Base-by-base conservation (phyloP, 139 green algal genomes). In the Desmodesmus armatus region DNA sequence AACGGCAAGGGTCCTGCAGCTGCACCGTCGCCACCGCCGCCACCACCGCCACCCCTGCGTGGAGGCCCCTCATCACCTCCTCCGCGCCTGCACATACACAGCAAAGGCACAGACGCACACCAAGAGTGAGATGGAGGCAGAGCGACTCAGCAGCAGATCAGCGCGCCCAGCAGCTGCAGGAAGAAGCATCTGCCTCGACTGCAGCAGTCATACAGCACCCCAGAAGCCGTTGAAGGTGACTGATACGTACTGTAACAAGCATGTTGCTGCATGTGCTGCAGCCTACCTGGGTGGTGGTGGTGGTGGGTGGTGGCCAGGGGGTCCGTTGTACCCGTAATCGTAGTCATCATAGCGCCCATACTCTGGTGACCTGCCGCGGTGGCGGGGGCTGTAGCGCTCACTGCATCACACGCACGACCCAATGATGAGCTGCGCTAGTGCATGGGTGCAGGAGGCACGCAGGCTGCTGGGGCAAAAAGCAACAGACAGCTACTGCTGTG, bases 1-100 rank as follows among this genome's bases (percentile, higher is more conserved):
- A 91, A 96, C 1, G 83, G 79, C 74, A 89, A 49, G 0, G 83
- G 83, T 33, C 53, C 39, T 25, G 25, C 51, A 40, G 27, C 39
- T 0, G 69, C 79, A 35, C 69, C 40, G 33, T 63, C 67, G 21
- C 13, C 33, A 11, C 51, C 51, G 40, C 77, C 77, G 58, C 58
- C 77, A n/a, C 40, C 76, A 62, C 47, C 31, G 33, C 66, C 70
- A 43, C 40, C 70, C 39, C 41, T 40, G 31, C 63, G 63, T n/a
- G n/a, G n/a, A n/a, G n/a, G n/a, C n/a, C n/a, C n/a, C 31, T 72
- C 63, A 33, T 43, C 63, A 25, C n/a, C n/a, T n/a, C 47, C 47
- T 55, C 35, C 67, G 31, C 35, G 67, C 37, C 31, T 66, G 31
- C 11, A 51, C 21, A 69, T 5, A 80, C 13, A 31, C 1, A 37